Evolutionary conservation across 371 early-diverging fungal species (phyloP), one percentile per base, ranked within the genome.

Genomic region (Mortierella sp.): DNA sequence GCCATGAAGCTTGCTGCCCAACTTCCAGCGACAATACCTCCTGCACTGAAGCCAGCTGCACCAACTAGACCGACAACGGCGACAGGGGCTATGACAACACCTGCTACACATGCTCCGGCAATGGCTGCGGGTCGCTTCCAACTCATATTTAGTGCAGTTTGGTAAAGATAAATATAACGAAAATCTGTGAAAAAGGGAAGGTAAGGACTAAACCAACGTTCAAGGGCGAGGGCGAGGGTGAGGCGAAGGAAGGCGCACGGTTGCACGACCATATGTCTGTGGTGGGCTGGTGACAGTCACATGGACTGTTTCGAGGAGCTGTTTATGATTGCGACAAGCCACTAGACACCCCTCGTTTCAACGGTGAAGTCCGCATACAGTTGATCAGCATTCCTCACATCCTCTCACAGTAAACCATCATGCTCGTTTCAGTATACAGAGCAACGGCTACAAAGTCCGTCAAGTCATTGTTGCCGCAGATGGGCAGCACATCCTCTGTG

Each of bases 341-440:
- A 34, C 37, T 11, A 4, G 4, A 14, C 37, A 34, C 37, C 37
- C n/a, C n/a, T n/a, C n/a, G n/a, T n/a, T n/a, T n/a, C n/a, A n/a
- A n/a, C n/a, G n/a, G n/a, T 34, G 37, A 34, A 34, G 37, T 7
- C 37, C 37, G 37, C 37, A 34, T 34, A 7, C 7, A 4, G 37
- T 14, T 34, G 37, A 34, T 34, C 37, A 34, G 37, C 37, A 34
- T 34, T 34, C 37, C 37, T 34, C 37, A 34, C 7, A 34, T 14
- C 7, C 37, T 14, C 14, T 34, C 37, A 44, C 34, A 23, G 21
- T n/a, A n/a, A n/a, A n/a, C 48, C 17, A 37, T 34, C 47, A 72
- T 72, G 73, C 67, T 72, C 52, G 49, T 58, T 21, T 62, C 73
- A 53, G 41, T 72, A 47, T 58, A 43, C 51, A 60, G 73, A 39